phyloP scores from a whole-genome alignment of 257 asterid genomes.

The Lavandula angustifolia region DNA sequence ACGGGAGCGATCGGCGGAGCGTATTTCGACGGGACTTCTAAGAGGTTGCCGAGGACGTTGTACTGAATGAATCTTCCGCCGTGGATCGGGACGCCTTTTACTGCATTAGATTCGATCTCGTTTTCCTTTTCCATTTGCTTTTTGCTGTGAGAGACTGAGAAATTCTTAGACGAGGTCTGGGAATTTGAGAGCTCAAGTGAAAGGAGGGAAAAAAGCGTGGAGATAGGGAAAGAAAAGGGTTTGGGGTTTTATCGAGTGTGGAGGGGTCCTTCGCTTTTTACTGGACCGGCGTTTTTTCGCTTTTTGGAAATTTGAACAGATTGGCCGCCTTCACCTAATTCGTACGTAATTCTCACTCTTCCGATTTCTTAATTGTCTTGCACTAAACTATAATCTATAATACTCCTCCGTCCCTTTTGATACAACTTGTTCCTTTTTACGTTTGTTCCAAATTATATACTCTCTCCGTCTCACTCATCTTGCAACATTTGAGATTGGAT shows the following conservation, averaged over 20 bases:
- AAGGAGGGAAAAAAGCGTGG: slow-evolving; percentile 28
- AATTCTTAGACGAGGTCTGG: slow-evolving; percentile 7
- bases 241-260: slow-evolving; percentile 29
- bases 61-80: slow-evolving; percentile 69
- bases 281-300: slow-evolving; percentile 11
- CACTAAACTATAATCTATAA: too few relatives aligned
- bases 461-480: too few relatives aligned
- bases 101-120: slow-evolving; percentile 46
- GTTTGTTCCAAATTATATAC: too few relatives aligned
- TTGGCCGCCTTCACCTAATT: not conserved
- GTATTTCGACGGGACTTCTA: slow-evolving; percentile 70
- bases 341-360: not conserved
- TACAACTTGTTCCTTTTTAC: too few relatives aligned
- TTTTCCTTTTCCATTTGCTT: slow-evolving; percentile 36
- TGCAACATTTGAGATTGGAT: too few relatives aligned
- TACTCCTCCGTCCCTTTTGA: too few relatives aligned
- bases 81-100: slow-evolving; percentile 55
- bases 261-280: not conserved
- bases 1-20: slow-evolving; percentile 71
- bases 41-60: slow-evolving; percentile 70
- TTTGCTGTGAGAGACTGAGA: not conserved
- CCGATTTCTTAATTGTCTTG: not conserved
- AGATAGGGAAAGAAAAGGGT: slow-evolving; percentile 31
- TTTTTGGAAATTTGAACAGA: slow-evolving; percentile 17
- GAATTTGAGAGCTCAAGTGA: slow-evolving; percentile 29